phyloP scores from a whole-genome alignment of 257 asterid genomes.

The Mentha longifolia region DNA sequence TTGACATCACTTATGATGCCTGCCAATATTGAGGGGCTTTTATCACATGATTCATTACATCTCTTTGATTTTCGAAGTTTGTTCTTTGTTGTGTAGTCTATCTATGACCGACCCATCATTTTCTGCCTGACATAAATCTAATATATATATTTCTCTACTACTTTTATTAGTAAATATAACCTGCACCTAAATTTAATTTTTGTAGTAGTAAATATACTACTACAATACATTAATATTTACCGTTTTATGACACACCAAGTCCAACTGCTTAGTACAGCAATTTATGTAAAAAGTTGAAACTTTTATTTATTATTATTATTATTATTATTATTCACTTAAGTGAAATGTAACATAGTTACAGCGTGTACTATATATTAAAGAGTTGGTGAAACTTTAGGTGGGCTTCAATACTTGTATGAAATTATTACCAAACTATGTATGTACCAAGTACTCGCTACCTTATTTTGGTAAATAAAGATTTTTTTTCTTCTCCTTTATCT shows the following conservation, averaged over 20 bases:
- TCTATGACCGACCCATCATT: slow-evolving; percentile 43
- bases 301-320: no score
- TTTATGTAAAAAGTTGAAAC: no score
- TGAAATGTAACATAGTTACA: no score
- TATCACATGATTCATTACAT: slow-evolving; percentile 36
- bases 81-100: slow-evolving; percentile 20
- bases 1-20: slow-evolving; percentile 19
- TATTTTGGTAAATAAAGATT: slow-evolving; percentile 9
- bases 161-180: background rate
- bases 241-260: no score
- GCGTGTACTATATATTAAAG: background rate
- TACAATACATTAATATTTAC: no score
- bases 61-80: slow-evolving; percentile 26
- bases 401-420: slow-evolving; percentile 25
- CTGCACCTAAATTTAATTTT: background rate
- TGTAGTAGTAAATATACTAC: no score
- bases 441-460: slow-evolving; percentile 19
- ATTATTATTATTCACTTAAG: no score
- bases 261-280: no score
- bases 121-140: slow-evolving; percentile 46
- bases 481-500: slow-evolving; percentile 21
- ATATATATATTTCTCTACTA: slow-evolving; percentile 21
- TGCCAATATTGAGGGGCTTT: slow-evolving; percentile 33
- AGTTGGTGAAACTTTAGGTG: slow-evolving; percentile 12
- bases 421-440: slow-evolving; percentile 17